Evolutionary conservation across 345 rosid genomes (phyloP).

Genomic region (Rhodamnia rubescens): DNA sequence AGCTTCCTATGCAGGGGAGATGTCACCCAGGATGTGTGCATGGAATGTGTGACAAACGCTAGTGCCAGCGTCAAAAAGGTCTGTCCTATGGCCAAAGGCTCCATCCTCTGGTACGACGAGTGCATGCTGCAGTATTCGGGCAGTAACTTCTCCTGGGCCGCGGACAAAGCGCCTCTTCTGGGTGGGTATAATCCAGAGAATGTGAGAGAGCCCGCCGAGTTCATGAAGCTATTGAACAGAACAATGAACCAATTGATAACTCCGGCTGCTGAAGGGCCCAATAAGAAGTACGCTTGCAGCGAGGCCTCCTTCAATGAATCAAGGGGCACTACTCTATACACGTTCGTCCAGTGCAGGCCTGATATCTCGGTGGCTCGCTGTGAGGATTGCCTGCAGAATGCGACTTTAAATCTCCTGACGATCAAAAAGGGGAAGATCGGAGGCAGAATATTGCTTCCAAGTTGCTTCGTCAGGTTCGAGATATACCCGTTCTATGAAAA

Average conservation of each 20-base stretch:
- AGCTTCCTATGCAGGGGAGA: background rate
- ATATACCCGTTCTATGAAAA: slow-evolving; percentile 4
- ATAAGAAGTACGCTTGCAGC: background rate
- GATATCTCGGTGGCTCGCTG: slow-evolving; percentile 1
- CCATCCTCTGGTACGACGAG: slow-evolving; percentile 26
- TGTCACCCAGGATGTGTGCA: background rate
- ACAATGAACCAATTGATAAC: background rate
- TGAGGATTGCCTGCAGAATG: background rate
- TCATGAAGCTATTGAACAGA: background rate
- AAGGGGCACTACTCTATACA: background rate
- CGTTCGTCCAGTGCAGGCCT: slow-evolving; percentile 10
- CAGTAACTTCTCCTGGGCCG: slow-evolving; percentile 2
- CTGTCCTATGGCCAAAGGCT: slow-evolving; percentile 18
- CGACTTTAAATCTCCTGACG: background rate
- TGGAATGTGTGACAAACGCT: background rate
- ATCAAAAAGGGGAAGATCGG: slow-evolving; percentile 1
- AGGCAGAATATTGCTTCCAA: slow-evolving; percentile 3
- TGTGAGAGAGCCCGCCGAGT: background rate
- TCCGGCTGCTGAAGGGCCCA: background rate
- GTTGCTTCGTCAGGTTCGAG: slow-evolving; percentile 23
- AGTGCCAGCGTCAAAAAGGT: background rate
- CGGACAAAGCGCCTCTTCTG: background rate
- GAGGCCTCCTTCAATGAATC: background rate
- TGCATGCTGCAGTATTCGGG: slow-evolving; percentile 33
- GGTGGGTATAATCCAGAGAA: background rate